Base-by-base conservation (phyloP, 192 early-diverging fungal species). In the Endogone sp. region DNA sequence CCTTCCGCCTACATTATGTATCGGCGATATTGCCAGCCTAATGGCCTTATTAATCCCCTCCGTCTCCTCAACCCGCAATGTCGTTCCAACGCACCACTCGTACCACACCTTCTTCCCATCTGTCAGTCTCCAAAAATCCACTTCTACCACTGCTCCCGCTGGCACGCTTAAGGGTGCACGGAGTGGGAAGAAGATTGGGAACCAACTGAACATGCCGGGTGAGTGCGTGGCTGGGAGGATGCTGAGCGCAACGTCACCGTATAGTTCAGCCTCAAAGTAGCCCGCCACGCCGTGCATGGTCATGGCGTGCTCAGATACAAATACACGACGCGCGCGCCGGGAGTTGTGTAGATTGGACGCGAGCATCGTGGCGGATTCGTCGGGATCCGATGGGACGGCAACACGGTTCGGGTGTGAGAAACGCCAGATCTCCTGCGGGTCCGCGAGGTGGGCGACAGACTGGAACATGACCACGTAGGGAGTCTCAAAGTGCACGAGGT, bases 401-500 rank as follows among this genome's bases (percentile, higher is more conserved):
- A 66, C 28, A 26, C 71, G 68, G 67, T 86, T 82, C n/a, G 92
- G 91, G 78, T 97, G 95, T 23, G 81, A 66, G 76, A 97, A 98
- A 11, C 69, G 69, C 95, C 95, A 98, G 56, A 94, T 75, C 24
- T 82, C 66, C 74, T 91, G 75, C 6, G 93, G 85, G n/a, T 82
- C 74, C 2, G 88, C 89, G 30, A 97, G 72, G 31, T 89, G 72
- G 23, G 82, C 73, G 6, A 89, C 88, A 21, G 89, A 84, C 56
- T 93, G 88, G 72, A 99, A 92, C 82, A 96, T 95, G 37, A 98
- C 98, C n/a, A 99, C 96, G 74, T 95, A 99, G 0, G 95, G 94
- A 21, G 95, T 98, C 74, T 99, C 95, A 44, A 92, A 82, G 61
- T 90, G 85, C 10, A 69, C 75, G 8, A 80, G 29, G 64, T 89